A percentile compares a stretch with the other conserved stretches of the same genome.
Conservation (phyloP, 257 asterid genomes). For the Solanum tarijense region DNA sequence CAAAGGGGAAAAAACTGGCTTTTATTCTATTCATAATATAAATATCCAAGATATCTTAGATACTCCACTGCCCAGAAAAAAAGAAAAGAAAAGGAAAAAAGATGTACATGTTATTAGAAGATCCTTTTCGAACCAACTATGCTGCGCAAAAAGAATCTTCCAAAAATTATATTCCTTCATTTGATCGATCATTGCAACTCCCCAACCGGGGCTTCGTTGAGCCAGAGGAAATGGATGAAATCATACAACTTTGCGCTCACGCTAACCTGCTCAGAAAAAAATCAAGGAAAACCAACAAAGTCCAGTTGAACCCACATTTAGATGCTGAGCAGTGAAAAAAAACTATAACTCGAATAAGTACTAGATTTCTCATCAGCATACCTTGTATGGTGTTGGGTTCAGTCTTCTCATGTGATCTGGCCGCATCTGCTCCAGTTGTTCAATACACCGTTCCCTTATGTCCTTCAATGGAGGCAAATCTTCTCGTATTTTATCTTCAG, state of each 20-base stretch:
- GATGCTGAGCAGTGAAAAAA: not conserved
- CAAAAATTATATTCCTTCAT: not conserved
- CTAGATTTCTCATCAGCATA: not conserved
- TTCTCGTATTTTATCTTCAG: conserved; percentile 55
- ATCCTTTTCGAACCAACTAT: not conserved
- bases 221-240: conserved; percentile 95
- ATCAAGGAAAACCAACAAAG: not conserved
- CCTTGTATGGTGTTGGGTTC: conserved; percentile 99
- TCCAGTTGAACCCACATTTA: not conserved
- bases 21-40: not conserved
- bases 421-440: conserved; percentile 76
- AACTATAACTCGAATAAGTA: not conserved
- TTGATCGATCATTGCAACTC: conserved; percentile 53
- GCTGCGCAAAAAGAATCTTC: not conserved
- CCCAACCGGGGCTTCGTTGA: conserved; percentile 95
- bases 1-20: not conserved
- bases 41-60: not conserved
- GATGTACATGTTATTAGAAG: not conserved
- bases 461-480: conserved; percentile 44
- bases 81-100: not conserved
- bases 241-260: conserved; percentile 86
- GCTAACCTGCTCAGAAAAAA: conserved; percentile 54
- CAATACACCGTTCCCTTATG: conserved; percentile 64
- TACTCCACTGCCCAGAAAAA: not conserved
- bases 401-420: conserved; percentile 96